Conservation (phyloP, 2,329 filamentous ascomycete genomes). For the Fusarium armeniacum region DNA sequence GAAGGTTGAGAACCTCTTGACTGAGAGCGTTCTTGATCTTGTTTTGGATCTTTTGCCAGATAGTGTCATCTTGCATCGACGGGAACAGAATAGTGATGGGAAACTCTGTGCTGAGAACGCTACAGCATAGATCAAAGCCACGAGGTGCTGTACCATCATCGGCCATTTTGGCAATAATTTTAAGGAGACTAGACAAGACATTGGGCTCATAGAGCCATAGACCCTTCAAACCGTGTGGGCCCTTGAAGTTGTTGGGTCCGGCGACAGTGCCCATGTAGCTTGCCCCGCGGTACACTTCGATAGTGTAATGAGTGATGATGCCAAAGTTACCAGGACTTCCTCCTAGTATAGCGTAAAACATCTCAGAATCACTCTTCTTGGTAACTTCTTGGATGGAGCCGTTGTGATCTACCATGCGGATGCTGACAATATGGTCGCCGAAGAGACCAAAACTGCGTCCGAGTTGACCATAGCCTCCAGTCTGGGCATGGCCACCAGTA, state of each 20-base stretch:
- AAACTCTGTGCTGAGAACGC: conserved; percentile 60
- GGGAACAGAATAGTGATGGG: conserved; percentile 55
- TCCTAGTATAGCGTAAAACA: conserved; percentile 71
- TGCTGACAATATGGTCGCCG: conserved; percentile 66
- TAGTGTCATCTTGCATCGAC: conserved; percentile 51
- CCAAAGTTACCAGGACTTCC: conserved; percentile 72
- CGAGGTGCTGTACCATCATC: conserved; percentile 60
- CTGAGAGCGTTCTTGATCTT: conserved; percentile 56
- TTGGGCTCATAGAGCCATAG: conserved; percentile 58
- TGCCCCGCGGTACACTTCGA: conserved; percentile 56
- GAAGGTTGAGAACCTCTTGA: conserved; percentile 55
- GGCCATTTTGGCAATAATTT: conserved; percentile 60
- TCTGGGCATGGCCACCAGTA: conserved; percentile 63
- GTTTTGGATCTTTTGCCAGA: conserved; percentile 48
- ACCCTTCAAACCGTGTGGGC: conserved; percentile 54
- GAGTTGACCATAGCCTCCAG: conserved; percentile 63
- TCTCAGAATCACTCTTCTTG: conserved; percentile 64
- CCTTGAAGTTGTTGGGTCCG: conserved; percentile 36
- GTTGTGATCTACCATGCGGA: conserved; percentile 62
- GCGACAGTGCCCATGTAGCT: conserved; percentile 55
- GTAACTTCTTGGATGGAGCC: conserved; percentile 63
- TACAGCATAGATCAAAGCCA: conserved; percentile 63
- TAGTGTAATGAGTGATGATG: conserved; percentile 66
- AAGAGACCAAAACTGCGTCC: conserved; percentile 65
- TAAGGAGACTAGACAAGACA: conserved; percentile 56